Percentiles rank a stretch among this genome's conserved stretches.
phyloP scores from a whole-genome alignment of 2,329 filamentous ascomycete genomes.

The Trichoderma sp. region DNA sequence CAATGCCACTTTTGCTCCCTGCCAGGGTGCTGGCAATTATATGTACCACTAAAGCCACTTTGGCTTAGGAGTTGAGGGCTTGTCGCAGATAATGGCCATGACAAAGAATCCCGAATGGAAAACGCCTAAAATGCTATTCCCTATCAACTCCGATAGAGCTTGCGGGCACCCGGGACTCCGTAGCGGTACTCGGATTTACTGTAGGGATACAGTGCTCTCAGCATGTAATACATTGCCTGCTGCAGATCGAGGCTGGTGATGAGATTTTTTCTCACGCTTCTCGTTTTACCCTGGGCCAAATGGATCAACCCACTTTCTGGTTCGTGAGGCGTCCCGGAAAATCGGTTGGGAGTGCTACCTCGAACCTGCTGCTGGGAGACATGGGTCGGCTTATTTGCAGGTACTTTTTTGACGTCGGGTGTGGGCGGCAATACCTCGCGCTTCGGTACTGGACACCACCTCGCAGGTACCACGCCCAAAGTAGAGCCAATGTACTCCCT shows the following conservation, averaged over 20 bases:
- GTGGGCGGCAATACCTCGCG: not conserved
- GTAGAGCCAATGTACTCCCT: not conserved
- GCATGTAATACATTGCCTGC: not conserved
- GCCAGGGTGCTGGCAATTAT: not conserved
- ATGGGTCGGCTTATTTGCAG: not conserved
- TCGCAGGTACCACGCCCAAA: not conserved
- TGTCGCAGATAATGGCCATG: not conserved
- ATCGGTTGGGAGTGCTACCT: not conserved
- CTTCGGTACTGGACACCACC: not conserved
- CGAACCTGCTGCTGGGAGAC: not conserved
- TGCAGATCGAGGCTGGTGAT: not conserved
- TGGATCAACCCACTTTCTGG: conserved; percentile 2
- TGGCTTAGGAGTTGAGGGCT: not conserved
- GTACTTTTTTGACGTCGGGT: not conserved
- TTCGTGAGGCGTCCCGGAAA: conserved; percentile 4
- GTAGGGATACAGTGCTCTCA: not conserved
- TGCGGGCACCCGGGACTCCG: not conserved
- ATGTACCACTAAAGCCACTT: not conserved
- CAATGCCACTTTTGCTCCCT: not conserved
- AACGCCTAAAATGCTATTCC: not conserved
- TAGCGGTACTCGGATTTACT: not conserved
- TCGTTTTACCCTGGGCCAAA: not conserved
- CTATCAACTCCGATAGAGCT: not conserved
- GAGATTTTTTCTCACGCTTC: not conserved
- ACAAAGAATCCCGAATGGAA: not conserved